A percentile compares a stretch with the other conserved stretches of the same genome.
Conservation (phyloP, 345 rosid species). For the Linum usitatissimum region DNA sequence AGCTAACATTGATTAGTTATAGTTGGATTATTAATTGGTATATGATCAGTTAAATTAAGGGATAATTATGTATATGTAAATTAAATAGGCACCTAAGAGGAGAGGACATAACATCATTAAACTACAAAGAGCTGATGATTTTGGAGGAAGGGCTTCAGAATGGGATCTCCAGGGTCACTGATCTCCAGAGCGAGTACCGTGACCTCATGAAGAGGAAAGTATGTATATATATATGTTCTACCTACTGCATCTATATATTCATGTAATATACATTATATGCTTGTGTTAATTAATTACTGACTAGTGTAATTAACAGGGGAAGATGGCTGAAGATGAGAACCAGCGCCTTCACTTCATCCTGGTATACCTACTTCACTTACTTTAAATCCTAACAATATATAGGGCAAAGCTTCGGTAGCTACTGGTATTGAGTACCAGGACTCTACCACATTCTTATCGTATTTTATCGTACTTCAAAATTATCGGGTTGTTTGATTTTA, state of each 20-base stretch:
- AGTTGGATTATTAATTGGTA: background rate
- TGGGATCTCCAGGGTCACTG: slow-evolving; percentile 46
- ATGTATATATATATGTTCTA: background rate
- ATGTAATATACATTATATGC: background rate
- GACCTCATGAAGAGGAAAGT: slow-evolving; percentile 15
- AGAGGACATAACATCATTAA: slow-evolving; percentile 54
- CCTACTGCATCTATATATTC: background rate
- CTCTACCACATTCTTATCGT: too few species aligned
- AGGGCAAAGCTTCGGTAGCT: too few species aligned
- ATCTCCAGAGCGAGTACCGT: slow-evolving; percentile 30
- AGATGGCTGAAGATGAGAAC: slow-evolving; percentile 14
- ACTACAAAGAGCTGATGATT: slow-evolving; percentile 39
- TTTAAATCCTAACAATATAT: too few species aligned
- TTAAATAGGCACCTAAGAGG: slow-evolving; percentile 56
- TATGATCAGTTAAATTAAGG: background rate
- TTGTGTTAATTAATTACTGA: background rate
- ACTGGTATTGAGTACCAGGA: too few species aligned
- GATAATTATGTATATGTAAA: background rate
- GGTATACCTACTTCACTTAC: slow-evolving; percentile 5
- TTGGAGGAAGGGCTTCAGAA: slow-evolving; percentile 60
- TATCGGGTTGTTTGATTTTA: too few species aligned
- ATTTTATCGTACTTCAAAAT: too few species aligned
- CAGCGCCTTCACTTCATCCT: slow-evolving; percentile 15
- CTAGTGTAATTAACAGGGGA: slow-evolving; percentile 7
- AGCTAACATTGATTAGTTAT: background rate